phyloP scores from a whole-genome alignment of 1,284 basidiomycete genomes.

The Malassezia japonica region DNA sequence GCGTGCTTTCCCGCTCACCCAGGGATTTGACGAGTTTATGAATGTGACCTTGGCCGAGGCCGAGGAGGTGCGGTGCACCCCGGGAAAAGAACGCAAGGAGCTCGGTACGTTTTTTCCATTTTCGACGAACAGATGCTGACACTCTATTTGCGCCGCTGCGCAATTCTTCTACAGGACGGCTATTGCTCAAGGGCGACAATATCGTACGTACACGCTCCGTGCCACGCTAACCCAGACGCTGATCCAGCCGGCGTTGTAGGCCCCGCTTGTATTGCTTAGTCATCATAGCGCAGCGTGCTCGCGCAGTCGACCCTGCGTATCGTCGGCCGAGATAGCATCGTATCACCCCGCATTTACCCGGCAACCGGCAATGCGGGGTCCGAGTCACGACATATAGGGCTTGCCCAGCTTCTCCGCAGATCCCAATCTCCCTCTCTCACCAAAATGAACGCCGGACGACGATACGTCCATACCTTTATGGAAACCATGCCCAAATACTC shows the following conservation, averaged over 20 bases:
- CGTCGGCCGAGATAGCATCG: too few species aligned
- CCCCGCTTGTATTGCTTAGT: not conserved
- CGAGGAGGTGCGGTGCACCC: slow-evolving; percentile 64
- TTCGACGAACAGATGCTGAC: not conserved
- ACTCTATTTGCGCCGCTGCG: not conserved
- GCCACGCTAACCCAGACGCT: slow-evolving; percentile 29
- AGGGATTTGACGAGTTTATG: slow-evolving; percentile 99
- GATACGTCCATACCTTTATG: slow-evolving; percentile 5
- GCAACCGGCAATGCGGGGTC: not conserved
- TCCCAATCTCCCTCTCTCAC: not conserved
- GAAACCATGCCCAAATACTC: not conserved
- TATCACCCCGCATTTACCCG: not conserved
- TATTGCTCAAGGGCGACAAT: slow-evolving; percentile 41
- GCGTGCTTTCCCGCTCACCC: slow-evolving; percentile 9
- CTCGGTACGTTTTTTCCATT: slow-evolving; percentile 18
- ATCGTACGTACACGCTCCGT: slow-evolving; percentile 27
- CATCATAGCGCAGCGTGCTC: not conserved
- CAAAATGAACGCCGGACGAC: not conserved
- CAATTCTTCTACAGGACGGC: slow-evolving; percentile 20
- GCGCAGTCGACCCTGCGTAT: too few species aligned
- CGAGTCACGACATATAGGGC: not conserved
- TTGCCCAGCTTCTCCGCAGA: too few species aligned
- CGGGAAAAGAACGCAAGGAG: slow-evolving; percentile 32
- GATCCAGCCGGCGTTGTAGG: slow-evolving; percentile 33
- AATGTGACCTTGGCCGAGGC: slow-evolving; percentile 95